Base-by-base conservation (phyloP, 805 yeast genomes). In the Geotrichum ghanense region DNA sequence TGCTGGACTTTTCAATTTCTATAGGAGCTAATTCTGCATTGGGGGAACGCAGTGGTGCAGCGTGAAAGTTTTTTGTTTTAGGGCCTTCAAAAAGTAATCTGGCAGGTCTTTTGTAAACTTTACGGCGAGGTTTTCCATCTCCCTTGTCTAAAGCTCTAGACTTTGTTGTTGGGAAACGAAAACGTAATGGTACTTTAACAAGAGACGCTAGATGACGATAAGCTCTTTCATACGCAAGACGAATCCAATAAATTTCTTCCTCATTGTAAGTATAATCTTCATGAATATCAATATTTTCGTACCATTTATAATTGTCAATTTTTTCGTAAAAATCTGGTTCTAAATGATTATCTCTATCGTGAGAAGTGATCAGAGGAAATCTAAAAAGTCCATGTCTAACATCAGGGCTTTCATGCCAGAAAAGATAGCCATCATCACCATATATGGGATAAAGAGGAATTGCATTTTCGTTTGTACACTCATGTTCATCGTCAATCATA, bases 381-480 rank as follows among this genome's bases (percentile, higher is more conserved):
- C 52, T 25, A 21, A 26, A 39, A 10, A 50, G 49, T n/a, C 24
- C 22, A 26, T 44, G 48, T 25, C 53, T 21, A 17, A 46, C 44
- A 35, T 49, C 50, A 10, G 53, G 50, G 17, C 39, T 47, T 31
- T 44, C 48, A n/a, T 26, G 22, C 55, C 56, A 56, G n/a, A 47
- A 46, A 12, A 48, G 27, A 4, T 31, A 43, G 2, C 50, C 42
- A 12, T 50, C 48, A 37, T 55, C 58, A 17, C 53, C 47, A 6
- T 50, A 34, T 24, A 56, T 42, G 9, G 58, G 55, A 5, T 26
- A 20, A 10, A 52, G 21, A 12, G 58, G 55, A 6, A 43, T 25
- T 12, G 59, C 50, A 19, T 54, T 46, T 24, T 17, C 41, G 12
- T 44, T 40, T 4, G 27, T 42, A 40, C 56, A 53, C 2, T 23